These are phyloP conservation scores for Bryum argenteum DNA, from an alignment of 225 moss, liverwort and hornwort genomes.

Conservation along the genomic window DNA sequence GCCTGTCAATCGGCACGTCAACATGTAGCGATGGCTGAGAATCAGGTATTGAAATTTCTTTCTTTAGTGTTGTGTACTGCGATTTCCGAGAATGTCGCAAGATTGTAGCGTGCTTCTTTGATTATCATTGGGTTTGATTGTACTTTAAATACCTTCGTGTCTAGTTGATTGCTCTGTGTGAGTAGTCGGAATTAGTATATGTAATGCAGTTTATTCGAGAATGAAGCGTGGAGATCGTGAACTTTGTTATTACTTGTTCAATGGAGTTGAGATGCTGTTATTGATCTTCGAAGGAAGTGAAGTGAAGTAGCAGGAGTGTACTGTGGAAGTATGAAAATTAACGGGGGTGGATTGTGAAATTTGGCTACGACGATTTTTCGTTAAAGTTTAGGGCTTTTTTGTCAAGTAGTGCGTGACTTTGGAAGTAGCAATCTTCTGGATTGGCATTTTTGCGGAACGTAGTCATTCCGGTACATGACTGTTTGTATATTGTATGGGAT, in stretches of 20 bases:
- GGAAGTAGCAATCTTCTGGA: slow-evolving; percentile 8
- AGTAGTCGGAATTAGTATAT: not conserved
- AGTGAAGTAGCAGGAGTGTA: not conserved
- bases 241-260: no score
- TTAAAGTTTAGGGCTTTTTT: not conserved
- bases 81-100: not conserved
- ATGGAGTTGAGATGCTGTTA: not conserved
- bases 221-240: not conserved
- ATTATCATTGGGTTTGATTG: slow-evolving; percentile 2
- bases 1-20: not conserved
- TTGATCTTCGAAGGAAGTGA: not conserved
- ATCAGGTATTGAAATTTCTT: not conserved
- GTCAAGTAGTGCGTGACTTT: no score
- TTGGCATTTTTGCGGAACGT: slow-evolving; percentile 5
- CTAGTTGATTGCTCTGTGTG: not conserved
- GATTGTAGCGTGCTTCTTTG: not conserved
- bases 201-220: slow-evolving; percentile 19
- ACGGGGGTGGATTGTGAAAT: not conserved
- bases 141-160: slow-evolving; percentile 5
- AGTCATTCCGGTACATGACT: no score
- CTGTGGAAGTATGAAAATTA: not conserved
- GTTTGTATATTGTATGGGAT: not conserved
- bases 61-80: not conserved
- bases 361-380: not conserved
- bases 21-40: slow-evolving; percentile 19